These are phyloP conservation scores for Malus sieversii DNA, from an alignment of 306 rosid species.

Conservation along the genomic window DNA sequence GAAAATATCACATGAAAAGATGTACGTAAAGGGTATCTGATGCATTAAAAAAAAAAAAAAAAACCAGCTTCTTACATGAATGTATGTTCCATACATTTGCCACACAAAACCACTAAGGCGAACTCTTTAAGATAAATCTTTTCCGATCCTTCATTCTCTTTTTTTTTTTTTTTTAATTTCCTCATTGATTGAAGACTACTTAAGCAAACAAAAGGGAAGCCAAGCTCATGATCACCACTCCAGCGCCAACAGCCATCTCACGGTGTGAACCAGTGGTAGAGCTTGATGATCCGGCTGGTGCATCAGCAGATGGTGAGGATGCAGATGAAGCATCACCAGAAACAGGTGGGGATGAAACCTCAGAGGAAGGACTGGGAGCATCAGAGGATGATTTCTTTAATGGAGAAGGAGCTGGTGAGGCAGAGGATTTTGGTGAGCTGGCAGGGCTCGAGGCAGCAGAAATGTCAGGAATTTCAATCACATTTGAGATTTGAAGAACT, in stretches of 20 bases:
- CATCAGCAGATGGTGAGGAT: background rate
- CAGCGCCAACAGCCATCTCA: background rate
- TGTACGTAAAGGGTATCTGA: background rate
- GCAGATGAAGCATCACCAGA: background rate
- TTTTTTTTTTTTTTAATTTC: background rate
- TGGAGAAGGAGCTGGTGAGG: background rate
- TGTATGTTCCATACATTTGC: background rate
- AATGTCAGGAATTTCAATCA: background rate
- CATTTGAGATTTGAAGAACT: conserved; percentile 4
- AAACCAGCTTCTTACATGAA: background rate
- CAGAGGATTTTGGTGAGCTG: background rate
- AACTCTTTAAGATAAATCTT: background rate
- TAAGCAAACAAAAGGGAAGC: background rate
- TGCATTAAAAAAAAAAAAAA: background rate
- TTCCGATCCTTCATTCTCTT: background rate
- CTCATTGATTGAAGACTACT: background rate
- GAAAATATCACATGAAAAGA: background rate
- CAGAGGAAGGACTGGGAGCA: background rate
- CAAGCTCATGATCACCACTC: background rate
- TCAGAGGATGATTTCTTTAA: background rate
- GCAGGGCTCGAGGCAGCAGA: background rate
- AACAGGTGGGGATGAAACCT: background rate
- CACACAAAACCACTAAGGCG: background rate
- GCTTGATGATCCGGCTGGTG: background rate
- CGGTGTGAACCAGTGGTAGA: background rate